phyloP scores from a whole-genome alignment of 208 protist genomes.

The Trichomonas vaginalis region DNA sequence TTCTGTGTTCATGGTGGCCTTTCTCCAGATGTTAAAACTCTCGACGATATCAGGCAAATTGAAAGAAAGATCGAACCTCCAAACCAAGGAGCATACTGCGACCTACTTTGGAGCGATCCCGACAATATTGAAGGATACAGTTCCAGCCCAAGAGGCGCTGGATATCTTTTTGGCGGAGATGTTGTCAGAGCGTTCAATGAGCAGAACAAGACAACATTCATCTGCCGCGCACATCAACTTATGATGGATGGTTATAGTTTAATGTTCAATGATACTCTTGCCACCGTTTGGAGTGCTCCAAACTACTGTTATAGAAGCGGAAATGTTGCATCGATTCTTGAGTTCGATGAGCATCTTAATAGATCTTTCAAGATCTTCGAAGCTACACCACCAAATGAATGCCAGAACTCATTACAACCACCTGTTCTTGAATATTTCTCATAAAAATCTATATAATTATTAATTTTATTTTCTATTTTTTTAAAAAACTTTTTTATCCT shows the following conservation, averaged over 20 bases:
- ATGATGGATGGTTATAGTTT: slow-evolving; percentile 53
- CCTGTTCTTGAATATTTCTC: slow-evolving; percentile 7
- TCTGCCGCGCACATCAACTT: slow-evolving; percentile 51
- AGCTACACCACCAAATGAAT: slow-evolving; percentile 70
- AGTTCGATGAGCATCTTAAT: slow-evolving; percentile 82
- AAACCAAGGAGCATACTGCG: slow-evolving; percentile 91
- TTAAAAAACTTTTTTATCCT: too few species aligned
- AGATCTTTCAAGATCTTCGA: slow-evolving; percentile 74
- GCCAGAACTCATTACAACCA: slow-evolving; percentile 30
- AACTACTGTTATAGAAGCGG: slow-evolving; percentile 52
- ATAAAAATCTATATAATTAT: background rate
- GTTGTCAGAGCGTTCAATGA: slow-evolving; percentile 75
- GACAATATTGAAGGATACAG: slow-evolving; percentile 83
- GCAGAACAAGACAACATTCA: slow-evolving; percentile 73
- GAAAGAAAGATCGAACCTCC: slow-evolving; percentile 67
- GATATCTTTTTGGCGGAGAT: slow-evolving; percentile 94
- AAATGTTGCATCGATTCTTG: slow-evolving; percentile 46
- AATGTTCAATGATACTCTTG: slow-evolving; percentile 45
- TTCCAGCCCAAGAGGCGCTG: slow-evolving; percentile 83
- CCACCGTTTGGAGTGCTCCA: slow-evolving; percentile 50
- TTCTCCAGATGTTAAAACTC: slow-evolving; percentile 50
- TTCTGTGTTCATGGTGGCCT: slow-evolving; percentile 66
- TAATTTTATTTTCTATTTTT: too few species aligned
- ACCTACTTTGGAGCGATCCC: slow-evolving; percentile 90
- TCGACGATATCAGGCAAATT: slow-evolving; percentile 66